Base-by-base conservation (phyloP, 805 yeast species). In the Yamadazyma takamatsuzukensis region DNA sequence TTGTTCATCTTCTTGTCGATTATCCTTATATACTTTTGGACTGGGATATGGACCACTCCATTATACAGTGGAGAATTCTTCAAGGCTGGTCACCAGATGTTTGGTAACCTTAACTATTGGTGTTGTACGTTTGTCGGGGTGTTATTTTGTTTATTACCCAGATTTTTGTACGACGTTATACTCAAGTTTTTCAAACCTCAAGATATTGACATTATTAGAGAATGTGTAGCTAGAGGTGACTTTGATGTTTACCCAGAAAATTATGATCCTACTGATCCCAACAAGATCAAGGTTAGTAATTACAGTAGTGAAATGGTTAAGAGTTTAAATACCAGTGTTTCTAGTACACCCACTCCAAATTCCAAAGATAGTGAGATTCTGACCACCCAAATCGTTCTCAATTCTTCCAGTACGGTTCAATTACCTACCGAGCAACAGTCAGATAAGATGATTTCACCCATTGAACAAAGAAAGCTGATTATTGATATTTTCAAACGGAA, bases 221-320 rank as follows among this genome's bases (percentile, higher is more conserved):
- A 84, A 56, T 72, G 84, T 57, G 79, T 76, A 44, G 56, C 57
- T 16, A 64, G 70, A 34, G 93, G 93, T 29, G 83, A 80, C 44
- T 83, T 73, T 47, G 77, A 66, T 37, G 76, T 70, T 22, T 83
- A 78, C 51, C 88, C 88, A 8, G 59, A 53, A 8, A 70, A 74
- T 33, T 83, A 80, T 51, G 94, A 83, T 53, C 94, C 94, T 27
- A 83, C 94, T 2, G 89, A 83, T 56, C 86, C 89, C 18, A 60
- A 78, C 39, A 69, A 83, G 44, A 68, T 64, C 11, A 70, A 69
- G 39, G 61, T 81, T 18, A 64, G 76, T 25, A 61, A 70, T 30
- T 71, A 74, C 47, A 30, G 48, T 10, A 37, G 33, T 21, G 50
- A 45, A 15, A 32, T 31, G 6, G 34, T 48, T 6, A 50, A 44